A percentile compares a stretch with the other conserved stretches of the same genome.
phyloP scores from a whole-genome alignment of 108 stramenopile genomes.

The Asterionellopsis glacialis region DNA sequence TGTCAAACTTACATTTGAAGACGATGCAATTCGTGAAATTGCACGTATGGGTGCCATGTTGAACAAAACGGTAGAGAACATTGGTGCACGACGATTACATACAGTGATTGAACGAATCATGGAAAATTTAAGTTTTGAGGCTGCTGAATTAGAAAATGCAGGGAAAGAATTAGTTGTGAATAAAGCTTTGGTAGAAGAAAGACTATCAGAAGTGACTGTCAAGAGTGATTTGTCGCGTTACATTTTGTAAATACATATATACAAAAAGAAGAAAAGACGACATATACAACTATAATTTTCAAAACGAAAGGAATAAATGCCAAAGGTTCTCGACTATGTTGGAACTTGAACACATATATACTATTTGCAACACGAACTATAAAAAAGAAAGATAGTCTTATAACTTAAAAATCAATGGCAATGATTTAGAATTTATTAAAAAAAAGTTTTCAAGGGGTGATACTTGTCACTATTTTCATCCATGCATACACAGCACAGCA shows the following conservation, averaged over 20 bases:
- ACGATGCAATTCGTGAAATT: slow-evolving; percentile 96
- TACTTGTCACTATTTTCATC: too few species aligned
- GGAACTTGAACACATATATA: too few species aligned
- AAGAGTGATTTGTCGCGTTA: slow-evolving; percentile 89
- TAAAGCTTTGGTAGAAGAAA: slow-evolving; percentile 76
- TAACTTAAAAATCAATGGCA: too few species aligned
- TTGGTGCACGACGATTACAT: slow-evolving; percentile 96
- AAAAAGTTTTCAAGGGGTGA: too few species aligned
- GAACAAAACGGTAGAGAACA: slow-evolving; percentile 98
- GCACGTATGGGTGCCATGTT: slow-evolving; percentile 88
- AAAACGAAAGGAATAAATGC: not conserved
- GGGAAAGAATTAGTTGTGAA: slow-evolving; percentile 66
- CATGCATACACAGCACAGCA: too few species aligned
- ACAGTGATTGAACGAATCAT: slow-evolving; percentile 97
- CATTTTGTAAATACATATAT: slow-evolving; percentile 89
- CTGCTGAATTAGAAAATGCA: slow-evolving; percentile 64
- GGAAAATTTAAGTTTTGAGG: slow-evolving; percentile 90
- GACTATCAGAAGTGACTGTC: slow-evolving; percentile 76
- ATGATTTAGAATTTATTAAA: too few species aligned
- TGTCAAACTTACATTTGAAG: slow-evolving; percentile 87
- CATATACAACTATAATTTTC: not conserved
- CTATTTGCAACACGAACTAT: too few species aligned
- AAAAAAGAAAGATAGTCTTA: too few species aligned
- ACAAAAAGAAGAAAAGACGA: not conserved
- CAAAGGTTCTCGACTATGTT: too few species aligned